Conservation (phyloP, 495 filamentous ascomycete species). For the Aspergillus leporis region DNA sequence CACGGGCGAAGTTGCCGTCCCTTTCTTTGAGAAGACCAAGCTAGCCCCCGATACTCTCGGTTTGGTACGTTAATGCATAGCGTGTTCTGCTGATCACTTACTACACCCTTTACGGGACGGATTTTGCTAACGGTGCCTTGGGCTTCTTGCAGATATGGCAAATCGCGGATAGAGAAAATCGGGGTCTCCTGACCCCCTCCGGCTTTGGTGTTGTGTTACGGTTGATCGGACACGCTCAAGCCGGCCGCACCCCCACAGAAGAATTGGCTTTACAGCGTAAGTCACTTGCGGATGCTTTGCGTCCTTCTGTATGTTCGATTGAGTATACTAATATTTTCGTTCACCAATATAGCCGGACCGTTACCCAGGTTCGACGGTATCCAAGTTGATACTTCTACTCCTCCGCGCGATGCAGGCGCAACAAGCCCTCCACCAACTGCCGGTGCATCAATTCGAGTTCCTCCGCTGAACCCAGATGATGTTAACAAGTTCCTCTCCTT, state of each 20-base stretch:
- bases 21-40: conserved; percentile 96
- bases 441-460: conserved; percentile 79
- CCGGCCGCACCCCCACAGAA: conserved; percentile 71
- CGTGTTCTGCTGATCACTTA: not conserved
- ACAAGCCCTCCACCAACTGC: conserved; percentile 63
- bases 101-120: not conserved
- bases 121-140: conserved; percentile 12
- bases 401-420: conserved; percentile 41
- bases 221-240: conserved; percentile 94
- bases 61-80: conserved; percentile 60
- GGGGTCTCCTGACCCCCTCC: conserved; percentile 84
- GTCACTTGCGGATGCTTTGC: conserved; percentile 18
- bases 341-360: conserved; percentile 66
- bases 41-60: conserved; percentile 81
- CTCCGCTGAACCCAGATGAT: conserved; percentile 85
- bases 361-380: conserved; percentile 86
- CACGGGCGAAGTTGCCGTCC: conserved; percentile 92
- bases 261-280: conserved; percentile 72
- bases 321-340: conserved; percentile 18
- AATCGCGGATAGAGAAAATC: conserved; percentile 94
- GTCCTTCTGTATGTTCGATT: not conserved
- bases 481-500: conserved; percentile 79
- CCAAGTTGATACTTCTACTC: conserved; percentile 42
- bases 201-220: conserved; percentile 90
- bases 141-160: conserved; percentile 80